Percentiles rank a stretch among this genome's conserved stretches.
phyloP scores from a whole-genome alignment of 495 filamentous ascomycete genomes.

The Darksidea phi region DNA sequence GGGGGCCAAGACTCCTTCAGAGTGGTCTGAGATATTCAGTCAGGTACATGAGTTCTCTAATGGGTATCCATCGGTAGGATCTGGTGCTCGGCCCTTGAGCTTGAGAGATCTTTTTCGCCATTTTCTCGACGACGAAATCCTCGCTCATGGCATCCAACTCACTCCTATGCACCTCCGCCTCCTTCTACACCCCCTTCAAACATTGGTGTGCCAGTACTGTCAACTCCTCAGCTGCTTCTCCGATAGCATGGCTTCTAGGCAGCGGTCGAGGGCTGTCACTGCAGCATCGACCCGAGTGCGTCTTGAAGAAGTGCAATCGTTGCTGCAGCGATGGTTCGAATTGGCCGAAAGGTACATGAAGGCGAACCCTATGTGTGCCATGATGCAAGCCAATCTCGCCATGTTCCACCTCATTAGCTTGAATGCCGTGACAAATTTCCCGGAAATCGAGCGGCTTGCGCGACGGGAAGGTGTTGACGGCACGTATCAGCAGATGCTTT shows the following conservation, averaged over 20 bases:
- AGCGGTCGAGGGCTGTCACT: conserved; percentile 45
- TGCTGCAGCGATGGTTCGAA: conserved; percentile 60
- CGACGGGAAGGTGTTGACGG: conserved; percentile 53
- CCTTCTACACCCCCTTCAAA: conserved; percentile 45
- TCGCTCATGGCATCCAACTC: conserved; percentile 43
- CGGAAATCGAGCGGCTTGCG: conserved; percentile 58
- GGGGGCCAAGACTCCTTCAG: conserved; percentile 45
- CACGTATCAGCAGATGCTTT: conserved; percentile 49
- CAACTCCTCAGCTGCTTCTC: conserved; percentile 47
- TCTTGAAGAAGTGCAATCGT: conserved; percentile 55
- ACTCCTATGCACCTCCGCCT: conserved; percentile 45
- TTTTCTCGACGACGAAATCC: conserved; percentile 45
- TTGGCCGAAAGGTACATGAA: conserved; percentile 48
- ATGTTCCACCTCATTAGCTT: conserved; percentile 64
- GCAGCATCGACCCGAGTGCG: conserved; percentile 52
- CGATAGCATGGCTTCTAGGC: conserved; percentile 40
- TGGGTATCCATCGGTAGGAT: conserved; percentile 45
- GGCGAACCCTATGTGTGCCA: conserved; percentile 41
- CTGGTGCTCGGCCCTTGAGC: conserved; percentile 49
- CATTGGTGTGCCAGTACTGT: conserved; percentile 43
- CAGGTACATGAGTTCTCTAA: conserved; percentile 50
- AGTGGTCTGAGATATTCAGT: conserved; percentile 54
- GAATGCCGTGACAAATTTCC: conserved; percentile 58
- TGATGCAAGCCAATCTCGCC: conserved; percentile 56
- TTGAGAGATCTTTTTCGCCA: conserved; percentile 58